Evolutionary conservation across 352 stramenopile genomes (phyloP), one percentile per base, ranked within the genome.

Genomic region (Phytophthora syringae): DNA sequence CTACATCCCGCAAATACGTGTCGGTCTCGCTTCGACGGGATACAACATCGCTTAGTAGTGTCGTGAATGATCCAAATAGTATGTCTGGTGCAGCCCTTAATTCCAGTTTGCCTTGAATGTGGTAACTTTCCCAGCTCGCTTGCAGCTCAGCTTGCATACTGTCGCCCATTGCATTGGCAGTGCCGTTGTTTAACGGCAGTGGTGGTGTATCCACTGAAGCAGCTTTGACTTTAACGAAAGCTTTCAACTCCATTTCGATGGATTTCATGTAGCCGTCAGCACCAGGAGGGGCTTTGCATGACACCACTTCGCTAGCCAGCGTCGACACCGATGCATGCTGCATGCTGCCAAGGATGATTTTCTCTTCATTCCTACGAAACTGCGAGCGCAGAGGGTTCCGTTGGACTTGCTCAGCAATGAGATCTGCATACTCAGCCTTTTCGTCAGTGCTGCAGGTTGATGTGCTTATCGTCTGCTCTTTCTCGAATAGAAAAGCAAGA

Each of bases 91-190:
- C 18, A 10, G 16, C 10, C 0, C 55, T 60, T 18, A 82, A 34
- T 20, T 51, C 11, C 1, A 27, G 20, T 9, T 74, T 21, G 4
- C 42, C 6, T 16, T 82, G 54, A 0, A 27, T 44, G 30, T 86
- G 73, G 34, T 82, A 76, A 9, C 55, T 62, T 1, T 63, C 16
- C 77, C 79, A 90, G 44, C 75, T 90, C 2, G 65, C 21, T 55
- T 70, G 48, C 5, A 90, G 30, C 27, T 85, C 77, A 1, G 51
- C 42, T 20, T 80, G 48, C 77, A 90, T 85, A 1, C 24, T 52
- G 13, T 42, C 59, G 2, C 77, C 63, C 60, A 84, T 77, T 0
- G 45, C 52, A 47, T 82, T 76, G 4, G 15, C 58, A 24, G 51
- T 58, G 5, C 45, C 40, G 3, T 20, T 53, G 2, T 56, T 51